Evolutionary conservation across 306 rosid species (phyloP), one percentile per base, ranked within the genome.

Genomic region (Pyrus bretschneideri): DNA sequence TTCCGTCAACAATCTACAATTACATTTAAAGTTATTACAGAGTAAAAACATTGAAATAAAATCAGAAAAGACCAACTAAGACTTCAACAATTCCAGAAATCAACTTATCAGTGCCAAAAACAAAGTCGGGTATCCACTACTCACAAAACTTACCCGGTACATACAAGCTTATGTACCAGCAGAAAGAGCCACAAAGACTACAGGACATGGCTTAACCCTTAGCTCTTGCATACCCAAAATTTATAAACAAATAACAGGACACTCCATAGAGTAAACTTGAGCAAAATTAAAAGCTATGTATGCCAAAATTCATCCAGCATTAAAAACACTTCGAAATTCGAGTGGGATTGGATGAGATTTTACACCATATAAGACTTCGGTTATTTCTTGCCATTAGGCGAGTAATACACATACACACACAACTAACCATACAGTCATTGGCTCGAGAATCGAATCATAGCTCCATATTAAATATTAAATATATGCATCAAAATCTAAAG

Each of bases 141-240:
- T 67, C 58, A 58, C 19, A 78, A 62, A 67, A 59, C 71, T 52
- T 80, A 92, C 99, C 97, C 91, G 93, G 87, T 88, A 91, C 87
- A 95, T 73, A 80, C 93, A 90, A 44, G 99, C 97, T 86, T 92
- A 87, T 17, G 98, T 87, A 5, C 97, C 97, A 75, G 91, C 97
- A 76, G 97, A 92, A 76, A 90, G 86, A 38, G 89, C 81, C 38
- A 83, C 93, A 89, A 95, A 92, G 35, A 95, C 97, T 72, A 92
- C 80, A 61, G 98, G 97, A 62, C 93, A 85, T 76, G 88, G 82
- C 82, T 81, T 90, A 52, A 76, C 72, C 80, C 87, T 84, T 67
- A 95, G 90, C 86, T 88, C 96, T 97, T 95, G 90, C 76, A 80
- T 30, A 69, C 78, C 81, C 72, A 42, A 89, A 79, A 76, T 71